These are phyloP conservation scores for Kandelia obovata DNA, from an alignment of 345 rosid species.

Conservation along the genomic window DNA sequence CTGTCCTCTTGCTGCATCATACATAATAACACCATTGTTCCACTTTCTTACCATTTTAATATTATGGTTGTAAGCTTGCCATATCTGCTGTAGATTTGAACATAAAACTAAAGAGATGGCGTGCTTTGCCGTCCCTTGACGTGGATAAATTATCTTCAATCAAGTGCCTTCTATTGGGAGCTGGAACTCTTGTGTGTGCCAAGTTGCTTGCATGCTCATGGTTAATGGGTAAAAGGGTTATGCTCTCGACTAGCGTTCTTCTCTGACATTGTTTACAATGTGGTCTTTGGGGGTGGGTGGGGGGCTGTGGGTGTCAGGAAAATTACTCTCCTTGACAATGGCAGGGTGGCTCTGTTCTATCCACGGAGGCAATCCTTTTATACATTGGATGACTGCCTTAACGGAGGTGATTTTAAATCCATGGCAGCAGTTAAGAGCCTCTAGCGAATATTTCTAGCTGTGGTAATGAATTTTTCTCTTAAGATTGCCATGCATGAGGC, in stretches of 20 bases:
- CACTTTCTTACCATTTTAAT: constrained; percentile 11
- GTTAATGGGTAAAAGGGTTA: constrained; percentile 32
- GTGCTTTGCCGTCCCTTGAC: constrained; percentile 81
- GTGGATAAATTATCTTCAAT: constrained; percentile 54
- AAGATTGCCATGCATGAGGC: constrained; percentile 5
- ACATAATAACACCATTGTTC: constrained; percentile 7
- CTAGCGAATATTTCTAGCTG: constrained; percentile 72
- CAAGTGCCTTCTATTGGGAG: constrained; percentile 96
- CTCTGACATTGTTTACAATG: constrained; percentile 22
- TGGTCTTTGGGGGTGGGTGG: constrained; percentile 41
- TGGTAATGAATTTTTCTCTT: constrained; percentile 45
- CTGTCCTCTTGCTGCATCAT: constrained; percentile 2
- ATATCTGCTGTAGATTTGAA: constrained; percentile 84
- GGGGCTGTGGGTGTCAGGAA: constrained; percentile 63
- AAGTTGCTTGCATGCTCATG: constrained; percentile 92
- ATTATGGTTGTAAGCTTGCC: constrained; percentile 55
- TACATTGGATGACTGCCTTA: constrained; percentile 74
- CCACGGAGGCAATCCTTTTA: constrained; percentile 91
- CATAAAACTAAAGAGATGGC: constrained; percentile 92
- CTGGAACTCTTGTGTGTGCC: constrained; percentile 88
- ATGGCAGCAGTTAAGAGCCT: constrained; percentile 79
- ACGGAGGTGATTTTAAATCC: constrained; percentile 81
- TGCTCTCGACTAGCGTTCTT: neutral
- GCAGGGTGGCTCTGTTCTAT: constrained; percentile 88
- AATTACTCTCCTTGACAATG: constrained; percentile 81